These are phyloP conservation scores for Poa annua DNA, from an alignment of 176 grass and related monocot genomes.

Conservation along the genomic window DNA sequence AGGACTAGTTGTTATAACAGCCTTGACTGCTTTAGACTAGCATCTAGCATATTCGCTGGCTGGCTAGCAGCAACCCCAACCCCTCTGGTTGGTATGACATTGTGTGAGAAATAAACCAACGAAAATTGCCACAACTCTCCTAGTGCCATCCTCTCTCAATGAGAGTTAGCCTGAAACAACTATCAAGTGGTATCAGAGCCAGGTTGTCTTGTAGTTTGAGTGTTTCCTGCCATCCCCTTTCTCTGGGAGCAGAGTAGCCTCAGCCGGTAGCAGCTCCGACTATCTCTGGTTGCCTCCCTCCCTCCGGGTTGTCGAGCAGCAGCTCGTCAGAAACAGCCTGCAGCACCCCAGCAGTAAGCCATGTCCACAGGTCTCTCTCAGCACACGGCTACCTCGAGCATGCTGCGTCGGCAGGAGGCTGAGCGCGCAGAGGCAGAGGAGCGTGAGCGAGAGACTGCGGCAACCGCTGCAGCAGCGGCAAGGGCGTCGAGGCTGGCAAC, in stretches of 20 bases:
- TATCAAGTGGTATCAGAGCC: not conserved
- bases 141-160: no score
- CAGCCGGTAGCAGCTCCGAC: not conserved
- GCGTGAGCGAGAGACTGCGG: not conserved
- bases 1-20: no score
- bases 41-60: no score
- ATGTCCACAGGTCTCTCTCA: not conserved
- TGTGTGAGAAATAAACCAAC: no score
- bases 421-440: not conserved
- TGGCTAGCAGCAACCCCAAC: no score
- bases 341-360: no score
- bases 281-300: not conserved
- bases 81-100: no score
- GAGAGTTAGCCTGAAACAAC: not conserved
- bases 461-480: no score
- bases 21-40: no score
- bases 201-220: not conserved
- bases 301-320: not conserved
- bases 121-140: no score
- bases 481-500: no score
- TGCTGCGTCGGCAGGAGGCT: not conserved
- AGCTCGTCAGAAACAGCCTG: not conserved
- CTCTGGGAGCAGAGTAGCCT: not conserved
- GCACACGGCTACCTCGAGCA: not conserved
- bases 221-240: not conserved